Evolutionary conservation across 768 basidiomycete genomes (phyloP), one percentile per base, ranked within the genome.

Genomic region (Austroboletus eburneus): DNA sequence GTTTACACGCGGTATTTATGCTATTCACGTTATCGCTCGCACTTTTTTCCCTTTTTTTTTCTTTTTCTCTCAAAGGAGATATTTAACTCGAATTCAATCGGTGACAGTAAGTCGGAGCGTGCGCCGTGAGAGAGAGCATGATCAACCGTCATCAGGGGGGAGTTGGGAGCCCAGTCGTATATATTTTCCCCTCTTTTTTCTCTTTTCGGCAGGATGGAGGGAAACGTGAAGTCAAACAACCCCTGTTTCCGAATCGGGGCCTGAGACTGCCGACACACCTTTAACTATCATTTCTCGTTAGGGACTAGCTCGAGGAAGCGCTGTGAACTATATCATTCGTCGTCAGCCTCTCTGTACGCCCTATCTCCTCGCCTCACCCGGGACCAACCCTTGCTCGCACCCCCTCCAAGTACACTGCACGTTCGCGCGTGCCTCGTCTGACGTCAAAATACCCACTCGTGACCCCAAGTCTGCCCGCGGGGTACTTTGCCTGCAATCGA

Each of bases 1-100:
- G 12, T 10, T 27, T 32, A 32, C 12, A 43, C 43, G 57, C 44
- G 40, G 23, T 57, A 61, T 62, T 59, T 62, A 61, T 54, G 59
- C 50, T 45, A 57, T 57, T 57, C 36, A 58, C 21, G 46, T 25
- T 46, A n/a, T 41, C 30, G 13, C 7, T 14, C 13, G 30, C 30
- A 32, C 7, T 14, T 32, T 9, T 12, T 6, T 12, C 27, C 14
- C 4, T 12, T 6, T 12, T 12, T 34, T 10, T 45, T 36, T 37
- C 29, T 25, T 23, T 21, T 43, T 38, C 43, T 16, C 39, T 54
- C 35, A 44, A 45, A 25, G 44, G 27, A 10, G n/a, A 37, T 30
- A n/a, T 25, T 6, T 27, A 27, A n/a, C 36, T 16, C 35, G n/a
- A 32, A 45, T 43, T 45, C 48, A 23, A 22, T 42, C 34, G 17